phyloP scores from a whole-genome alignment of 2,329 filamentous ascomycete species.

The Apiospora rasikravindrae region DNA sequence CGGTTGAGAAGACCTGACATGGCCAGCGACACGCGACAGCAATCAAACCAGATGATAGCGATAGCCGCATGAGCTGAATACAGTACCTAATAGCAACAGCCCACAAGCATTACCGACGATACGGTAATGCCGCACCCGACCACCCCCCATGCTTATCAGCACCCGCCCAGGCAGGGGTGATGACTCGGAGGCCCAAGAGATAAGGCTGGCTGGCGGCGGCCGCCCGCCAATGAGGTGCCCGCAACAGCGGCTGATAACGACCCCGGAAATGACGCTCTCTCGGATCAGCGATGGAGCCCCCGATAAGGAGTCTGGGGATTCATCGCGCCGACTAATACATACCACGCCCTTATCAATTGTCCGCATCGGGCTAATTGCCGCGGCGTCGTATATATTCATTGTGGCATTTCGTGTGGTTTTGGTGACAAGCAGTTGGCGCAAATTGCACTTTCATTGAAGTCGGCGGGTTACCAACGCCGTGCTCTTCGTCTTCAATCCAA shows the following conservation, averaged over 20 bases:
- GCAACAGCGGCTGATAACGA: neutral
- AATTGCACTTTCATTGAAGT: neutral
- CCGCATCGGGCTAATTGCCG: neutral
- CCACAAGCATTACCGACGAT: neutral
- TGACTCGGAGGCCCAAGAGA: conserved; percentile 9
- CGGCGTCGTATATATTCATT: neutral
- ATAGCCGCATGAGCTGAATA: neutral
- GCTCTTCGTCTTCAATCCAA: neutral
- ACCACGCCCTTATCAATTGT: neutral
- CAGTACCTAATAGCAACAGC: neutral
- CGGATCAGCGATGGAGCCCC: neutral
- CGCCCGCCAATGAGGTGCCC: neutral
- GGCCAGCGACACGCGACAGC: neutral
- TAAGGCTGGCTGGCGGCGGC: no score
- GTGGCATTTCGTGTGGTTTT: neutral
- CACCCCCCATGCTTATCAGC: neutral
- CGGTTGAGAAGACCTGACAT: neutral
- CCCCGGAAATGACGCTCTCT: conserved; percentile 7
- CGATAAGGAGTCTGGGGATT: conserved; percentile 15
- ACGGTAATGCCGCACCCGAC: neutral
- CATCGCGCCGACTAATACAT: conserved; percentile 2
- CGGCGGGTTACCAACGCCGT: neutral
- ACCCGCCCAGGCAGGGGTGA: neutral
- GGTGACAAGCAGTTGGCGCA: neutral
- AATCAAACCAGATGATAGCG: neutral